phyloP scores from a whole-genome alignment of 2,329 filamentous ascomycete species.

The Phialophora tarda region DNA sequence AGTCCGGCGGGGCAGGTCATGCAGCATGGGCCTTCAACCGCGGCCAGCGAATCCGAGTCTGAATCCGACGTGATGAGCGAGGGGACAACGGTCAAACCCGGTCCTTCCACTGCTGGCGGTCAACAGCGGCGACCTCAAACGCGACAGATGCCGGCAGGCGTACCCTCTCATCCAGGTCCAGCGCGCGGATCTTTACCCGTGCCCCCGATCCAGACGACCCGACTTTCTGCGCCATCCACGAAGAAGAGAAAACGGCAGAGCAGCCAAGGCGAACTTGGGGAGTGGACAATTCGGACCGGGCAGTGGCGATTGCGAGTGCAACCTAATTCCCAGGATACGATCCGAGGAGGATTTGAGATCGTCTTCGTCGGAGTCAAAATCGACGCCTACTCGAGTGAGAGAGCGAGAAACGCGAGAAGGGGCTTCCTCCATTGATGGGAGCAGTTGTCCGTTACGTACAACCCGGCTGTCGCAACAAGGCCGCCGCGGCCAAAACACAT shows the following conservation, averaged over 20 bases:
- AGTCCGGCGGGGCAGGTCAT: constrained; percentile 31
- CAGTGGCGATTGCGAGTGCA: constrained; percentile 76
- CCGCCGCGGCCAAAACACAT: neutral
- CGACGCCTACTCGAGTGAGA: constrained; percentile 71
- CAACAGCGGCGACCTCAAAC: constrained; percentile 31
- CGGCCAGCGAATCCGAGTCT: constrained; percentile 29
- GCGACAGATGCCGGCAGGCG: constrained; percentile 21
- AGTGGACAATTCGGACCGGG: constrained; percentile 70
- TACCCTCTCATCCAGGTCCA: constrained; percentile 11
- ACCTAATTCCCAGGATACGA: constrained; percentile 44
- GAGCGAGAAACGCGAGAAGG: constrained; percentile 68
- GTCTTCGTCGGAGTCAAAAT: constrained; percentile 77
- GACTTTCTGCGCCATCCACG: constrained; percentile 24
- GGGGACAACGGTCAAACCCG: constrained; percentile 18
- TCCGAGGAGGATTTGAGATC: constrained; percentile 67
- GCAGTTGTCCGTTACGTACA: neutral
- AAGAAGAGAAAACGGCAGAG: constrained; percentile 36
- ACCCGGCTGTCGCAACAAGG: neutral
- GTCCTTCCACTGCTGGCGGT: constrained; percentile 4
- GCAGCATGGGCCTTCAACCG: constrained; percentile 28
- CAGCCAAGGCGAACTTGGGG: constrained; percentile 29
- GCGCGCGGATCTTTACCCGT: constrained; percentile 19
- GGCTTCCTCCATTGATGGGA: constrained; percentile 62
- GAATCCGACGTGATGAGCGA: constrained; percentile 35
- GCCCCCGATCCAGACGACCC: constrained; percentile 29